Base-by-base conservation (phyloP, 192 early-diverging fungal genomes). In the Gonapodya prolifera region DNA sequence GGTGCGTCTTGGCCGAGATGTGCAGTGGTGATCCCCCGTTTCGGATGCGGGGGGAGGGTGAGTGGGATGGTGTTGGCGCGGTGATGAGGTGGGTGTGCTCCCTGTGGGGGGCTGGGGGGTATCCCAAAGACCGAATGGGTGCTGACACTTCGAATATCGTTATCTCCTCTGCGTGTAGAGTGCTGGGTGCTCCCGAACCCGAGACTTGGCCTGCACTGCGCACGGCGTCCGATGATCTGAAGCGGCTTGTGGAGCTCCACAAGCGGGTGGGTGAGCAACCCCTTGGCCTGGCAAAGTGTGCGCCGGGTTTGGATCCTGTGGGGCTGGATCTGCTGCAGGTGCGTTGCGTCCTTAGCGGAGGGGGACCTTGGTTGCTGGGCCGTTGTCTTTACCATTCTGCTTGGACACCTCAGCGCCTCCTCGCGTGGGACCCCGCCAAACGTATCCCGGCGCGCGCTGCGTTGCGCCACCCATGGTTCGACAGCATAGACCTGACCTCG, bases 1-100 rank as follows among this genome's bases (percentile, higher is more conserved):
- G 97, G 35, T 99, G 97, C 82, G 97, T 99, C 81, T 95, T 99
- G 93, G 97, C 96, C 29, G 93, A 94, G 80, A 94, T 94, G 92
- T 91, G 84, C 79, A 88, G 90, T 1, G 92, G 92, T 0, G 82
- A 91, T 33, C 91, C 92, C 2, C 84, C 93, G 74, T 94, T 94
- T 81, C 90, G 23, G 45, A 61, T 61, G 45, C 8, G 23, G 45
- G 45, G 45, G 45, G 45, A 61, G 8, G 23, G 8, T 8, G 45
- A 61, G 45, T 61, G 45, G 45, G 45, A 61, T 61, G 45, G 8
- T 61, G 45, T 61, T 23, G 23, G 45, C 8, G 45, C 45, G 8
- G 23, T 61, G 45, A 16, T 61, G 8, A 8, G 45, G 45, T 61
- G 45, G 45, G 45, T 61, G 8, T n/a, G n/a, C n/a, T n/a, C n/a